Base-by-base conservation (phyloP, 1,284 basidiomycete species). In the Chalciporus sp. region DNA sequence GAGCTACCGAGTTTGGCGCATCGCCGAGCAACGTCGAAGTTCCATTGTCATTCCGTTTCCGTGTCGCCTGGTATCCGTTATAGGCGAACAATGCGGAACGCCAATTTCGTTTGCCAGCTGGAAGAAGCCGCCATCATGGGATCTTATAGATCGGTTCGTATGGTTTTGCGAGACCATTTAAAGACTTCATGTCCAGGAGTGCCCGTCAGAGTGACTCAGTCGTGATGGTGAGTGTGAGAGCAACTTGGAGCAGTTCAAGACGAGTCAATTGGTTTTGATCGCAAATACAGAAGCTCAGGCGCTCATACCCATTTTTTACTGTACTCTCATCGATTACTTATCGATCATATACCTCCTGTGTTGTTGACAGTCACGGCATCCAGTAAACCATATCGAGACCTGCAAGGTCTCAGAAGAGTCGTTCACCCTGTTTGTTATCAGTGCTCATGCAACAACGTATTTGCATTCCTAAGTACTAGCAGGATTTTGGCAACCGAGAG, bases 71-170 rank as follows among this genome's bases (percentile, higher is more conserved):
- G 17, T 42, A 35, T 29, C 56, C 40, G 47, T 37, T 47, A 37
- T 35, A 20, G 50, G 53, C 37, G 54, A 56, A 68, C 66, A 65
- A 65, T 65, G 64, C 64, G 60, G 61, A 59, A 62, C 17, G n/a
- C 11, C 17, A 39, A 39, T 39, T 39, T 39, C 14, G 37, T n/a
- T 6, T 39, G 7, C 37, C n/a, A 11, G 2, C 17, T 39, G 10
- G 37, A 39, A 17, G n/a, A 39, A 39, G 9, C 7, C 17, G 37
- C 17, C 37, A 17, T 39, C 37, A 37, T 17, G 35, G 35, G 23
- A 23, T 3, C n/a, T 33, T 31, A 42, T 44, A 53, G 28, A 29
- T 29, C 8, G 28, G 8, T 11, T 35, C 6, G 14, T 35, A n/a
- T 35, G 37, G 11, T 3, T 17, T 7, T 37, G 37, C 37, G 17